A percentile compares a stretch with the other conserved stretches of the same genome.
phyloP scores from a whole-genome alignment of 2,329 filamentous ascomycete genomes.

The Rutstroemia sp. region DNA sequence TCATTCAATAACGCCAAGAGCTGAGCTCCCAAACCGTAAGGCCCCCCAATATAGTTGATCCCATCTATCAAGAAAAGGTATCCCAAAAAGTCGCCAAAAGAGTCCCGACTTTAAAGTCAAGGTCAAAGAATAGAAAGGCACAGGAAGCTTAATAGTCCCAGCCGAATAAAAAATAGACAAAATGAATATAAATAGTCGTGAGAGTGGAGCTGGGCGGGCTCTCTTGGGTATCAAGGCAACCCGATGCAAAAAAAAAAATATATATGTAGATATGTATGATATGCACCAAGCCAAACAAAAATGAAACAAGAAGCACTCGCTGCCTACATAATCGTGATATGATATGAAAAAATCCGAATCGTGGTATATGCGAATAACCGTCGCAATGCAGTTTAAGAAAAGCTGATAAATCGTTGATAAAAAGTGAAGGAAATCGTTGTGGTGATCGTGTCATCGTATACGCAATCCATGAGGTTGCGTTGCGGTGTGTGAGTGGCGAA shows the following conservation, averaged over 20 bases:
- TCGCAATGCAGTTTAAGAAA: conserved; percentile 17
- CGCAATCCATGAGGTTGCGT: background rate
- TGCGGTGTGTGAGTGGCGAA: conserved; percentile 1
- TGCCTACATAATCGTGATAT: conserved; percentile 10
- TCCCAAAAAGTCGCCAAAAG: background rate
- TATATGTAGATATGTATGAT: conserved; percentile 5
- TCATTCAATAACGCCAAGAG: conserved; percentile 8
- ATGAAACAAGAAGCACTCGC: conserved; percentile 3
- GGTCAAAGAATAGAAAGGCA: background rate
- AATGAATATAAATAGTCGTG: conserved; percentile 4
- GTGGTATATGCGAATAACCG: conserved; percentile 16
- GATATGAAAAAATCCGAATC: conserved; percentile 15
- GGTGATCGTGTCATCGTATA: conserved; percentile 3
- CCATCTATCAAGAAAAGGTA: background rate
- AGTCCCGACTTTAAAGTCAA: conserved; percentile 9
- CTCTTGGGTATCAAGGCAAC: conserved; percentile 26
- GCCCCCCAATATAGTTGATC: background rate
- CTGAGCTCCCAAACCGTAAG: background rate
- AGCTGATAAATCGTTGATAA: background rate
- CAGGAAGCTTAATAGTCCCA: background rate
- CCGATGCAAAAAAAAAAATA: conserved; percentile 22
- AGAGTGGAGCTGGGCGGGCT: conserved; percentile 29
- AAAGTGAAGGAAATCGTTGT: background rate
- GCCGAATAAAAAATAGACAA: conserved; percentile 3
- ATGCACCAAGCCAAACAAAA: conserved; percentile 14